Conservation (phyloP, 2,329 filamentous ascomycete genomes). For the Aspergillus chevalieri region DNA sequence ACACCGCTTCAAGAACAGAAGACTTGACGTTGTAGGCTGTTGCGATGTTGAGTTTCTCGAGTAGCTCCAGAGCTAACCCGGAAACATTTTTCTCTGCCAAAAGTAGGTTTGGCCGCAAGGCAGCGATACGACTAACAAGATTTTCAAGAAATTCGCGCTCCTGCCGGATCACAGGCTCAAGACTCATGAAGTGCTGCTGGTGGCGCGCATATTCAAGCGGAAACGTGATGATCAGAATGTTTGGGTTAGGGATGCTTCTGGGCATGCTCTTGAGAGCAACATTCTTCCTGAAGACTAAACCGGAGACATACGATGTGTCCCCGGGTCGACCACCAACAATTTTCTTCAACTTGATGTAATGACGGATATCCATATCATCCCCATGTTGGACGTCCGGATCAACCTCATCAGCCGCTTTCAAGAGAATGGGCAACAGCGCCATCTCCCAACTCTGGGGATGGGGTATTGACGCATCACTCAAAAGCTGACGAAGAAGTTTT, state of each 20-base stretch:
- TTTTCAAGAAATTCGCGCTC: conserved; percentile 91
- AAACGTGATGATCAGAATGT: conserved; percentile 89
- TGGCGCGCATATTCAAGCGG: conserved; percentile 93
- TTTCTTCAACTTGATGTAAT: conserved; percentile 96
- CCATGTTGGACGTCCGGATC: conserved; percentile 84
- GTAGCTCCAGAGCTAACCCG: conserved; percentile 78
- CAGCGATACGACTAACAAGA: conserved; percentile 84
- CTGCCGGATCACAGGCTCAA: conserved; percentile 93
- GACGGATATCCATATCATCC: conserved; percentile 93
- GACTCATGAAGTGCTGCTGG: conserved; percentile 92
- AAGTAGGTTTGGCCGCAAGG: conserved; percentile 74
- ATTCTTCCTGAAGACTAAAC: conserved; percentile 96
- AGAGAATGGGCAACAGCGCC: conserved; percentile 79
- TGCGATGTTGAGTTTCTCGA: conserved; percentile 82
- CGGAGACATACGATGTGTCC: conserved; percentile 94
- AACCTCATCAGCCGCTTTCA: conserved; percentile 89
- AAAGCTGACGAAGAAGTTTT: conserved; percentile 73
- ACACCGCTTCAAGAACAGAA: conserved; percentile 90
- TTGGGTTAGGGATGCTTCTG: conserved; percentile 72
- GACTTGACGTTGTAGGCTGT: conserved; percentile 96
- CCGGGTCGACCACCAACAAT: conserved; percentile 84
- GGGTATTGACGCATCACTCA: conserved; percentile 69
- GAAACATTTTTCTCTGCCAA: conserved; percentile 92
- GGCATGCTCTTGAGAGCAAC: conserved; percentile 95
- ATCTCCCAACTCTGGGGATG: conserved; percentile 78